A percentile compares a stretch with the other conserved stretches of the same genome.
These are phyloP conservation scores for Meredithiella fracta DNA, from an alignment of 2,329 filamentous ascomycete species.

Conservation along the genomic window DNA sequence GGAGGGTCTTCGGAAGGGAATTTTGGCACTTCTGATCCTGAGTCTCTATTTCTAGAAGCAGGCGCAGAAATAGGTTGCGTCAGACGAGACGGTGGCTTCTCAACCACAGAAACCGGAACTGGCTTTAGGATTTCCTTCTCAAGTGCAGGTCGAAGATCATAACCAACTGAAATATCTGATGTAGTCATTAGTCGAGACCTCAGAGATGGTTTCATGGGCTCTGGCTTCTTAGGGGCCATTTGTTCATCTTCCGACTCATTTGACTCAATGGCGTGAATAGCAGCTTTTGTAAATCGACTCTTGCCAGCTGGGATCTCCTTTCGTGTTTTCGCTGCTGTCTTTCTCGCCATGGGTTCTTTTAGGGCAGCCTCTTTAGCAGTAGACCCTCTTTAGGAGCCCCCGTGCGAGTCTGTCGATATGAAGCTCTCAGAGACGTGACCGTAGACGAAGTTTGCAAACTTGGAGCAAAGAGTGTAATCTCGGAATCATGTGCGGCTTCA, in stretches of 20 bases:
- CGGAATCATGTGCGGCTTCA: slow-evolving; percentile 8
- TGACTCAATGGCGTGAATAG: too few species aligned
- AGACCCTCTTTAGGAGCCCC: neutral
- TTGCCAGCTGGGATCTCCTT: too few species aligned
- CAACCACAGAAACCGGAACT: too few species aligned
- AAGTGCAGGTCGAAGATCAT: neutral
- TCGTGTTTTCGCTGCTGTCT: too few species aligned
- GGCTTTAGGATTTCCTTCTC: too few species aligned
- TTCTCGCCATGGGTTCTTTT: neutral
- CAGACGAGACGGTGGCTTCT: too few species aligned
- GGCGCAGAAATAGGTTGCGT: too few species aligned
- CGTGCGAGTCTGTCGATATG: slow-evolving; percentile 1
- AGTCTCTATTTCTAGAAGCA: too few species aligned
- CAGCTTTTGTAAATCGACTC: too few species aligned
- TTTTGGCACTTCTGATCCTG: too few species aligned
- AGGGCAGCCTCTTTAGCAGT: neutral
- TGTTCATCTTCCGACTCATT: neutral
- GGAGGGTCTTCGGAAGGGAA: too few species aligned
- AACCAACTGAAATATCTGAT: neutral
- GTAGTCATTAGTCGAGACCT: neutral
- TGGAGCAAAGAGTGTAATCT: slow-evolving; percentile 5
- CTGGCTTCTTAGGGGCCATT: neutral
- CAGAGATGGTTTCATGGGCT: neutral
- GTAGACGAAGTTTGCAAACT: neutral
- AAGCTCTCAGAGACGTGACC: slow-evolving; percentile 4